Conservation (phyloP, 2,329 filamentous ascomycete species). For the Beauveria scarabaeidicola region DNA sequence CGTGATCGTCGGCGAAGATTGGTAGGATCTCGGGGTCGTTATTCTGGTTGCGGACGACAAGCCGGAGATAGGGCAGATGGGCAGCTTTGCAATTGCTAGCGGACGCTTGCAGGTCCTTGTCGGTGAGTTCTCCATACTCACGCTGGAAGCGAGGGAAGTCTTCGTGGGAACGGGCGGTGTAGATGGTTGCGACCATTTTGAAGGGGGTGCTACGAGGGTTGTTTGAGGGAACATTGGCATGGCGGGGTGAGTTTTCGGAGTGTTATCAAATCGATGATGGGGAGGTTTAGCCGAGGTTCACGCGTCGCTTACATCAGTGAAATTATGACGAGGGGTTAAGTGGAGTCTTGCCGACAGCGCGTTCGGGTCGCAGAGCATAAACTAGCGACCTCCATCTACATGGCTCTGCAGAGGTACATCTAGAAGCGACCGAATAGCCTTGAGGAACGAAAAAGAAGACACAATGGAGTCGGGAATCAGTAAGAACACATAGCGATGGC, state of each 20-base stretch:
- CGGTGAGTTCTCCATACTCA: background rate
- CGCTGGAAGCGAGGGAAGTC: background rate
- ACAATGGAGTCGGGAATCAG: background rate
- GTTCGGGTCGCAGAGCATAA: too few species aligned
- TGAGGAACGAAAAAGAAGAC: background rate
- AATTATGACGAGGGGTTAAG: too few species aligned
- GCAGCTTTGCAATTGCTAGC: background rate
- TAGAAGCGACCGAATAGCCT: too few species aligned
- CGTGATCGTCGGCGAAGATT: background rate
- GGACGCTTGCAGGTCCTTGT: background rate
- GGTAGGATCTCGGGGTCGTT: background rate
- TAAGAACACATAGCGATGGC: background rate
- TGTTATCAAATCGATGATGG: background rate
- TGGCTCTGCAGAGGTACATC: too few species aligned
- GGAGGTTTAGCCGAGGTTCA: too few species aligned
- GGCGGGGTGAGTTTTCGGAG: background rate
- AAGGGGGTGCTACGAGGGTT: too few species aligned
- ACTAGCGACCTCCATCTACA: too few species aligned
- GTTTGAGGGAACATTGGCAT: too few species aligned
- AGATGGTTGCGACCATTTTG: background rate
- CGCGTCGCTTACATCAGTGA: too few species aligned
- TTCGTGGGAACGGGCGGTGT: background rate
- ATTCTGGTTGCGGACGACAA: background rate
- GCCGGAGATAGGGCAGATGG: background rate
- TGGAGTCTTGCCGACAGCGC: too few species aligned